Base-by-base conservation (phyloP, 352 stramenopile species). In the Sclerospora graminicola region DNA sequence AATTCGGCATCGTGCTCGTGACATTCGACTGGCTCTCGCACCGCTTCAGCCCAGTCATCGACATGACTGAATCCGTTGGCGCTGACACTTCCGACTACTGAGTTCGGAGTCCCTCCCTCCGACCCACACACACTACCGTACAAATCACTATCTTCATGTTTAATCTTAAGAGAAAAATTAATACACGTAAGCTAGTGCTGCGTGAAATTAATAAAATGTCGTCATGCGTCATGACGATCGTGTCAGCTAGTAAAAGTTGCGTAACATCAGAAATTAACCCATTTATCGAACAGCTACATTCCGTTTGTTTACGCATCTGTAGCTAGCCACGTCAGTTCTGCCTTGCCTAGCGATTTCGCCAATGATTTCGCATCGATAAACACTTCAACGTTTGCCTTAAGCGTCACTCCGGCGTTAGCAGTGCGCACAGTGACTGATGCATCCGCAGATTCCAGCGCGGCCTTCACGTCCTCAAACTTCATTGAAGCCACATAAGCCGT, bases 1-100 rank as follows among this genome's bases (percentile, higher is more conserved):
- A 89, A 56, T 86, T 89, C 45, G 77, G 77, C 39, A 89, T 89
- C 41, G 77, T 89, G 44, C 67, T 89, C 27, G 74, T 86, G 24
- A 67, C 69, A 15, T 89, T 85, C 56, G 77, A 89, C 66, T 89
- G 70, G 66, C 67, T 89, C 44, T 69, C 70, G 41, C 67, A 84
- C 57, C 66, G 62, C 41, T 84, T 82, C 41, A 76, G 46, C 44
- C 45, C 50, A 15, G 36, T 26, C 3, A 28, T 29, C 4, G 19
- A 52, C 8, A 8, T 56, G 13, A 36, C 54, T n/a, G 57, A 63
- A 16, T 45, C 57, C 8, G 49, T 41, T 19, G 54, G 61, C 45
- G 32, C 45, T 30, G 52, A 66, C 31, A 38, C 57, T 47, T 53
- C 57, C 15, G 57, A 67, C 44, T 63, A 67, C 41, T 67, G 36